Base-by-base conservation (phyloP, 768 basidiomycete species). In the Leucocoprinus birnbaumii region DNA sequence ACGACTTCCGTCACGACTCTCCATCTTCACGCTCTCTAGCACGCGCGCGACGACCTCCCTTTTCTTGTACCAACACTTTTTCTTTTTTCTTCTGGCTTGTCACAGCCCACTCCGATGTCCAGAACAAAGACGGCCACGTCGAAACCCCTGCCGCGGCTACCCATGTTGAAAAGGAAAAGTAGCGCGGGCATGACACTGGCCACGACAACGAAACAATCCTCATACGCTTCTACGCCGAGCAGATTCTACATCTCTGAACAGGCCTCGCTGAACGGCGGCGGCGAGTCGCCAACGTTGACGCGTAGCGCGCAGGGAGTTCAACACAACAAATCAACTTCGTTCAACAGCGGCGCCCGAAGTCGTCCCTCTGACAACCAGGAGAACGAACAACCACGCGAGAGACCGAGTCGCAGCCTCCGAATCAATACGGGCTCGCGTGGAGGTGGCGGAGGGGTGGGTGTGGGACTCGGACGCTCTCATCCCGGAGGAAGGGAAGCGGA, bases 191-290 rank as follows among this genome's bases (percentile, higher is more conserved):
- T n/a, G 27, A 48, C 46, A 8, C 21, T 38, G 31, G 31, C 31
- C 31, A 31, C 31, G n/a, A n/a, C 31, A 31, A 31, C 18, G 49
- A 16, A n/a, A n/a, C n/a, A n/a, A 24, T 34, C 54, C 13, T 48
- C 54, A n/a, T 55, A 49, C 35, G 54, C 54, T 7, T 55, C 54
- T 22, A 55, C 54, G 13, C 54, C 54, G 8, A 48, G 40, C 54
- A 43, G 21, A 21, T 55, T 42, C 27, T 55, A 48, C 41, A 24
- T 48, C 13, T 55, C 54, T 18, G 54, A 55, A 31, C 31, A 42
- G 25, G 54, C 4, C 38, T 38, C 38, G 4, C 13, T 38, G 11
- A 16, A 3, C 38, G 16, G n/a, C 38, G 16, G n/a, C 3, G n/a
- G 4, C 16, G 38, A 25, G 11, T 55, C 53, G 0, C n/a, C 41